phyloP scores from a whole-genome alignment of 2,329 filamentous ascomycete genomes.

The Helicocarpus griseus region DNA sequence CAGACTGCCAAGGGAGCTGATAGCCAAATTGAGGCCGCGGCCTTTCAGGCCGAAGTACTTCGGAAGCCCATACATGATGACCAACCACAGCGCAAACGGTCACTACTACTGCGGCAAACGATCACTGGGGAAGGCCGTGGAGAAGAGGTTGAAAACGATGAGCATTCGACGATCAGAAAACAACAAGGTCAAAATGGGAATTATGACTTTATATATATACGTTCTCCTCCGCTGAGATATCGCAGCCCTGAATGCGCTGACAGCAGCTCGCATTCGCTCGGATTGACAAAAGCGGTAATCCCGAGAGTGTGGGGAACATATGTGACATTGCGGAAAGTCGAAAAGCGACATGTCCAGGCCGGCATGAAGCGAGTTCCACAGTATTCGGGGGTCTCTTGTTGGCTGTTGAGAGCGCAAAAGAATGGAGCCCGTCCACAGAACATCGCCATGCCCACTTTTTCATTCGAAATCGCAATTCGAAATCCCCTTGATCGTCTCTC shows the following conservation, averaged over 20 bases:
- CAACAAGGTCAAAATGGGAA: background rate
- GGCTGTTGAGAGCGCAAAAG: background rate
- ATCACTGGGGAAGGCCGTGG: background rate
- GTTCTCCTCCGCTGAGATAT: background rate
- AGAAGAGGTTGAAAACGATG: background rate
- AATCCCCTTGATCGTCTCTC: no score
- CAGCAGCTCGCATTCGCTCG: background rate
- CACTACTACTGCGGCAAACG: no score
- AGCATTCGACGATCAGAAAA: background rate
- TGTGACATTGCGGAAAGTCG: background rate
- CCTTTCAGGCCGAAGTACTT: background rate
- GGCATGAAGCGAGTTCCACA: background rate
- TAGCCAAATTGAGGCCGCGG: background rate
- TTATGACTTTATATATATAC: background rate
- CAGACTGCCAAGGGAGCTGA: conserved; percentile 1
- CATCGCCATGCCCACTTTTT: background rate
- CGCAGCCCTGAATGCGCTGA: background rate
- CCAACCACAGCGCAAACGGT: background rate
- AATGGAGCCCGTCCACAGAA: background rate
- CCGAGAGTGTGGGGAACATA: background rate
- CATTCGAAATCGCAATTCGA: background rate
- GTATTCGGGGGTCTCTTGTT: background rate
- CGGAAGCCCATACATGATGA: background rate
- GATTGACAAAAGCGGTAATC: background rate
- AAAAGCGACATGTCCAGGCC: background rate